A percentile compares a stretch with the other conserved stretches of the same genome.
These are phyloP conservation scores for Euryodendron excelsum DNA, from an alignment of 148 eudicot genomes.

Conservation along the genomic window DNA sequence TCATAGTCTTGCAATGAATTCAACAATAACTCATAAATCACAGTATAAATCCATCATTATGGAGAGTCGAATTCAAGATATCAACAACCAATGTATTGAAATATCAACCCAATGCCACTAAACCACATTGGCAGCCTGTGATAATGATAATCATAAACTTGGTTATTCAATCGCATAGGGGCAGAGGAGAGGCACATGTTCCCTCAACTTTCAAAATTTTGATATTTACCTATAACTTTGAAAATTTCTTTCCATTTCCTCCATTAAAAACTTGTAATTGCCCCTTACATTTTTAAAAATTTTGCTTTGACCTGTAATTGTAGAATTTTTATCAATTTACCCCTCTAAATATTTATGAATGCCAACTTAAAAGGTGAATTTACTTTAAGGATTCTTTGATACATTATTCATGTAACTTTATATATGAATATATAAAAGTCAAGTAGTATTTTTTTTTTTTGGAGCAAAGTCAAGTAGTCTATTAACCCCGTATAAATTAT, in stretches of 20 bases:
- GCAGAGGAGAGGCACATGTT: not conserved
- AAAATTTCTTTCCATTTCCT: not conserved
- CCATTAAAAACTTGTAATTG: not conserved
- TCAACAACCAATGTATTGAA: not conserved
- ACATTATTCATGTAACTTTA: too few species aligned
- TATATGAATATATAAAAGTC: too few species aligned
- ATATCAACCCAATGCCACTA: too few species aligned
- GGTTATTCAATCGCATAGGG: not conserved
- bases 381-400: not conserved
- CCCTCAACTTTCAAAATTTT: not conserved
- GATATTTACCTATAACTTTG: too few species aligned
- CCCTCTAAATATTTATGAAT: too few species aligned
- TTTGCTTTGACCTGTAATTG: too few species aligned
- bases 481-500: too few species aligned
- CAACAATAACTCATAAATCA: not conserved
- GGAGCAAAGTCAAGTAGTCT: not conserved
- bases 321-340: too few species aligned
- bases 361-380: not conserved
- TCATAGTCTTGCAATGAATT: too few species aligned
- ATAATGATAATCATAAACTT: not conserved
- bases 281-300: too few species aligned
- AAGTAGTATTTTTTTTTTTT: too few species aligned
- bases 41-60: not conserved
- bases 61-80: not conserved
- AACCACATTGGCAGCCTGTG: too few species aligned